Percentiles rank a stretch among this genome's conserved stretches.
phyloP scores from a whole-genome alignment of 1,284 basidiomycete genomes.

The Ceratobasidium sp. region DNA sequence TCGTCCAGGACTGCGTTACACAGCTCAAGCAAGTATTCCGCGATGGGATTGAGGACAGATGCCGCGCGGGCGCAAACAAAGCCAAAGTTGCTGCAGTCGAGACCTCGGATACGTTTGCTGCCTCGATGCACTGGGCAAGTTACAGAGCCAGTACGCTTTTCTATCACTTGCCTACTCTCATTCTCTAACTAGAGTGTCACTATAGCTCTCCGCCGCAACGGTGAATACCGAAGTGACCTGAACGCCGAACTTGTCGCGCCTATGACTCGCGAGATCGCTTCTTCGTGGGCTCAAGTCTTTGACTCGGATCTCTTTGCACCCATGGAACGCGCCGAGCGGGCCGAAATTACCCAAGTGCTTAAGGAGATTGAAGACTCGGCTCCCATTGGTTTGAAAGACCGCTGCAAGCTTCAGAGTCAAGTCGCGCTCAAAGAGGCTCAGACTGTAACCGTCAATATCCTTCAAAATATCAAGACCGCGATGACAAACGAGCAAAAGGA shows the following conservation, averaged over 20 bases:
- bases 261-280: conserved; percentile 68
- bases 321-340: conserved; percentile 56
- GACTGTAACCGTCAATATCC: conserved; percentile 60
- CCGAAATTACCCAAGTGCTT: conserved; percentile 59
- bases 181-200: conserved; percentile 21
- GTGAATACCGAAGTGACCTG: conserved; percentile 65
- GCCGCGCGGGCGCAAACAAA: conserved; percentile 61
- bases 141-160: conserved; percentile 62
- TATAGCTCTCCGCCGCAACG: conserved; percentile 65
- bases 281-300: conserved; percentile 66
- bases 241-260: conserved; percentile 68
- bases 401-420: conserved; percentile 62
- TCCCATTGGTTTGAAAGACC: conserved; percentile 63
- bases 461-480: conserved; percentile 62
- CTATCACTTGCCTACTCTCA: conserved; percentile 46
- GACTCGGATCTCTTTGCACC: conserved; percentile 67
- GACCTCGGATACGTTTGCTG: conserved; percentile 63
- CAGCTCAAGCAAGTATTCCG: conserved; percentile 61
- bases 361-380: conserved; percentile 64
- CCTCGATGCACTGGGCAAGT: conserved; percentile 67
- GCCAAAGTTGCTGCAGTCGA: conserved; percentile 60
- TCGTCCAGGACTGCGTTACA: conserved; percentile 41
- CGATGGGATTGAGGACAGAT: conserved; percentile 68
- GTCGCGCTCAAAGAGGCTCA: conserved; percentile 64
- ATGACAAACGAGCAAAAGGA: conserved; percentile 68